Base-by-base conservation (phyloP, 805 yeast genomes). In the Priceomyces medius region DNA sequence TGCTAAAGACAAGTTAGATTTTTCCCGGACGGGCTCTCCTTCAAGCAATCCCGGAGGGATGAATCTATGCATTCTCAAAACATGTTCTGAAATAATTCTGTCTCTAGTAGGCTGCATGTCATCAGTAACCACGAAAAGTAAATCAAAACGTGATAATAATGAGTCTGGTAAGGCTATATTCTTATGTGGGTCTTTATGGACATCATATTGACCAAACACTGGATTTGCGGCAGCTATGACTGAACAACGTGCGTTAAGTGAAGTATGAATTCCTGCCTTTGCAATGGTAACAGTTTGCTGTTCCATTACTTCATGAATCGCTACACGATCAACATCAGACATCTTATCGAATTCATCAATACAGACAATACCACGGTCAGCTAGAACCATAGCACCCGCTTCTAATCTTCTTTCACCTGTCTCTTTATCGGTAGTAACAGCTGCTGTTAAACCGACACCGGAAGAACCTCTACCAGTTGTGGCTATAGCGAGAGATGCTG, bases 401-500 rank as follows among this genome's bases (percentile, higher is more conserved):
- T 93, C 99, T 50, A 93, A 72, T 53, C 95, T 78, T 56, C 97
- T 77, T 67, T 93, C 99, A 45, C 98, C 98, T 0, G 99, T 93
- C 64, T 93, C 99, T 56, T 83, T 85, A 64, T 93, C 99, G 1
- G 90, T 79, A 5, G 97, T 90, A 2, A 93, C 99, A 1, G 99
- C 99, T 14, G 99, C 99, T 0, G 99, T 93, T 56, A 93, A 77
- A 88, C 99, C 99, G 34, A 93, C 99, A 63, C 99, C 99, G 1
- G 98, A 90, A n/a, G 98, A 91, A 48, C 99, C 99, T 63, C 96
- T 82, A 72, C 99, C 99, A 0, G 99, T 93, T 1, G 99, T 93
- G 20, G 98, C 97, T 53, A 93, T 89, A 3, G 98, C 98, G 53
- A 93, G 72, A 1, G 95, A 74, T 1, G 99, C 99, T 1, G 98